Evolutionary conservation across 2,329 filamentous ascomycete genomes (phyloP).

Genomic region (Talaromyces verruculosus): DNA sequence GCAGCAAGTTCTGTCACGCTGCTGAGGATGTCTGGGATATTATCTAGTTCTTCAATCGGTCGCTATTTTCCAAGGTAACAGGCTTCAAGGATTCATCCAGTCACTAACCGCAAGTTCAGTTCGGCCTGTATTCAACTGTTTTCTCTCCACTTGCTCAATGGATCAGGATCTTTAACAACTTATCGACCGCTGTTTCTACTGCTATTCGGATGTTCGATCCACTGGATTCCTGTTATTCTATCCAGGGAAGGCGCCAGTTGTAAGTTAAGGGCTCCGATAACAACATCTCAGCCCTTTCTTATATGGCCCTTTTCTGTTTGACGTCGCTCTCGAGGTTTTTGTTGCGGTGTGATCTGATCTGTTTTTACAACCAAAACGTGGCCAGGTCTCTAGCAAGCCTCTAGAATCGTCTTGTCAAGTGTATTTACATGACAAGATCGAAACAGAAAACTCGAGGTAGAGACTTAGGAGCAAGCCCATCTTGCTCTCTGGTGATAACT

Average conservation of each 20-base stretch:
- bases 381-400: constrained; percentile 66
- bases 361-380: constrained; percentile 77
- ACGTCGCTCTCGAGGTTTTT: constrained; percentile 34
- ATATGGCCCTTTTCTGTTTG: constrained; percentile 28
- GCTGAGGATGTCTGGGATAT: constrained; percentile 96
- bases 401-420: constrained; percentile 43
- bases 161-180: constrained; percentile 6
- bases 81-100: constrained; percentile 27
- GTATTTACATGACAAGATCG: neutral
- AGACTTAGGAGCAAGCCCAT: neutral
- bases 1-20: constrained; percentile 99
- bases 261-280: constrained; percentile 57
- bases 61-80: constrained; percentile 30
- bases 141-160: neutral
- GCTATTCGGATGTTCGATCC: neutral
- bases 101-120: constrained; percentile 23
- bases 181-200: neutral
- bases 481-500: neutral
- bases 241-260: constrained; percentile 31
- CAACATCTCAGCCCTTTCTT: constrained; percentile 66
- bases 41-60: constrained; percentile 57
- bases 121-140: neutral
- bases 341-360: constrained; percentile 64
- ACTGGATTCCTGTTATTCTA: neutral
- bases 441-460: constrained; percentile 1